Percentiles rank a stretch among this genome's conserved stretches.
These are phyloP conservation scores for Aspergillus cavernicola DNA, from an alignment of 495 filamentous ascomycete genomes.

Conservation along the genomic window DNA sequence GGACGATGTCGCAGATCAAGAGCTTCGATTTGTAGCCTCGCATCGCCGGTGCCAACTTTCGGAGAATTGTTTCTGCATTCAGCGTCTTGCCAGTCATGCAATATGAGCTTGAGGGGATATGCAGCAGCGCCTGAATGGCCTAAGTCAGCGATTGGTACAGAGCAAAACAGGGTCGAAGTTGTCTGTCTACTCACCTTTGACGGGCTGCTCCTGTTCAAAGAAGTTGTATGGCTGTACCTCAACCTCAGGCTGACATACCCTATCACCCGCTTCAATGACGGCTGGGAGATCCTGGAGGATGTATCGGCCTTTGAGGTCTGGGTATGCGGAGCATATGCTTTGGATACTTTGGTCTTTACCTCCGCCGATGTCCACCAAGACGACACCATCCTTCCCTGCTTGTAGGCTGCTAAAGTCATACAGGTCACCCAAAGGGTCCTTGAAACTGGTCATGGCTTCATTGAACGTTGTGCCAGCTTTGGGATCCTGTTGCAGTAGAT, in stretches of 20 bases:
- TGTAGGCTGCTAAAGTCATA: neutral
- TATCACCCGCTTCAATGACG: neutral
- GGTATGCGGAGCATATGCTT: neutral
- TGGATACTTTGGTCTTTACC: neutral
- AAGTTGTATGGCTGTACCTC: neutral
- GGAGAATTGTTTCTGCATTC: constrained; percentile 26
- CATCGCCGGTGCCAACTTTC: constrained; percentile 31
- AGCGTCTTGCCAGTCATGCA: constrained; percentile 38
- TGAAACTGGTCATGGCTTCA: neutral
- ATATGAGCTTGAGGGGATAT: constrained; percentile 37
- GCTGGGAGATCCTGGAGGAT: neutral
- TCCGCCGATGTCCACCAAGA: neutral
- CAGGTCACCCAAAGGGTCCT: neutral
- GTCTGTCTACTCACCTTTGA: neutral
- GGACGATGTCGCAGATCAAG: constrained; percentile 38
- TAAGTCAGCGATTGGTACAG: neutral
- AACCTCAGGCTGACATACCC: neutral
- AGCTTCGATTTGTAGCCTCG: constrained; percentile 25
- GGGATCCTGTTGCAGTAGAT: neutral
- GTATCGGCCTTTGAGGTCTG: neutral
- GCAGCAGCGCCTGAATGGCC: constrained; percentile 28
- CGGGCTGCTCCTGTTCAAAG: neutral
- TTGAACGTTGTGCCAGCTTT: neutral
- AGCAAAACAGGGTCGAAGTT: neutral
- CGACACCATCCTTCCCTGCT: neutral